A percentile compares a stretch with the other conserved stretches of the same genome.
phyloP scores from a whole-genome alignment of 2,329 filamentous ascomycete species.

The Alternaria atra region DNA sequence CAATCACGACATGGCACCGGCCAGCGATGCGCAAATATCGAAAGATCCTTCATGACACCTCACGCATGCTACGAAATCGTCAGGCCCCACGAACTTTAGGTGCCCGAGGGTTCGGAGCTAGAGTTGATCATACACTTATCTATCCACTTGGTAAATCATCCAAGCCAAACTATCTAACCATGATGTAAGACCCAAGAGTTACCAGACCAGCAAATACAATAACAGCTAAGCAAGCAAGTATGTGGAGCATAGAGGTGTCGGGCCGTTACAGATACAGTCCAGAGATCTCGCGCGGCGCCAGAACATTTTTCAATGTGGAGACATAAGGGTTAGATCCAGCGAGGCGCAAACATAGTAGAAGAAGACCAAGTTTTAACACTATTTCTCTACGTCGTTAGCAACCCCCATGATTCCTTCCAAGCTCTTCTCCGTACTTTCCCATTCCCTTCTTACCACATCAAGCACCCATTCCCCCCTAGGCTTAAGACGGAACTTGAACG shows the following conservation, averaged over 20 bases:
- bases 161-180: not conserved
- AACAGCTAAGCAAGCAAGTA: constrained; percentile 37
- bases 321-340: not conserved
- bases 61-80: not conserved
- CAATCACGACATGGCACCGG: not conserved
- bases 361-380: not conserved
- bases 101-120: not conserved
- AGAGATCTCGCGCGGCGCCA: constrained; percentile 39
- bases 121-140: not conserved
- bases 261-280: constrained; percentile 30
- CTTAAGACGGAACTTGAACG: constrained; percentile 17
- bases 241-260: constrained; percentile 37
- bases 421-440: constrained; percentile 7
- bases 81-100: not conserved
- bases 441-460: constrained; percentile 12
- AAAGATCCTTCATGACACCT: not conserved
- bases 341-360: not conserved
- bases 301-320: constrained; percentile 32
- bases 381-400: constrained; percentile 9
- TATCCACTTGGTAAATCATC: not conserved
- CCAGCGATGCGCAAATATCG: not conserved
- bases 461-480: constrained; percentile 15
- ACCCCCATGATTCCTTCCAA: constrained; percentile 10
- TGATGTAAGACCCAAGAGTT: not conserved
- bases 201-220: constrained; percentile 40